Percentiles rank a stretch among this genome's conserved stretches.
These are phyloP conservation scores for Crithidia thermophila DNA, from an alignment of 208 protist genomes.

Conservation along the genomic window DNA sequence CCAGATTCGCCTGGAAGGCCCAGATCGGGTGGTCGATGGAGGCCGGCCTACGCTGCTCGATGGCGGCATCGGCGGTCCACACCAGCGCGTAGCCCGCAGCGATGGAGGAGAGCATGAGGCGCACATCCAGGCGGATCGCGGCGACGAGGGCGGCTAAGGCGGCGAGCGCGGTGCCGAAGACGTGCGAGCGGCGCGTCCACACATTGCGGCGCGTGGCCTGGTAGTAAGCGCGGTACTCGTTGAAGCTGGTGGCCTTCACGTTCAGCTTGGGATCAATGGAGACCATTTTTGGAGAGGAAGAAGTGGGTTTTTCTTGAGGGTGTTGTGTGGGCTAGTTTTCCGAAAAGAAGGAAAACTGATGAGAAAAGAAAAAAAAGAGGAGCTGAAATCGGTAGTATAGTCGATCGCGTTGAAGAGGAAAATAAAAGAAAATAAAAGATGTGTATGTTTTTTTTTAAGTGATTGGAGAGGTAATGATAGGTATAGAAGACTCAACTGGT, in stretches of 20 bases:
- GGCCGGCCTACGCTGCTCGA: slow-evolving; percentile 42
- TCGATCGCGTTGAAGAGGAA: not conserved
- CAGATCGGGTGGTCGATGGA: slow-evolving; percentile 54
- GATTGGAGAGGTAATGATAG: too few relatives aligned
- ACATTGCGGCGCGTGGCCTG: slow-evolving; percentile 40
- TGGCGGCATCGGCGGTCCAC: slow-evolving; percentile 42
- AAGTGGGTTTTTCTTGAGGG: not conserved
- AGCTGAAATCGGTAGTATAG: not conserved
- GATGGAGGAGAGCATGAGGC: slow-evolving; percentile 16
- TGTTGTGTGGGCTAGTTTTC: not conserved
- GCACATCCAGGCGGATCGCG: slow-evolving; percentile 19
- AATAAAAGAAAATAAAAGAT: slow-evolving; percentile 1
- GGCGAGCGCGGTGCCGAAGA: slow-evolving; percentile 45
- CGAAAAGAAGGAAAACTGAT: not conserved
- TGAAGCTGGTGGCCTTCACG: slow-evolving; percentile 38
- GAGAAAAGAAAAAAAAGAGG: not conserved
- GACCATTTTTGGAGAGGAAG: slow-evolving; percentile 36
- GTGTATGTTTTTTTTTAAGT: not conserved
- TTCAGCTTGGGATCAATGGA: slow-evolving; percentile 41
- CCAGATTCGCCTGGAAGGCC: slow-evolving; percentile 49
- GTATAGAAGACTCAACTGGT: too few relatives aligned
- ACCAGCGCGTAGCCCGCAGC: slow-evolving; percentile 34
- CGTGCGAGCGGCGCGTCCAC: slow-evolving; percentile 46
- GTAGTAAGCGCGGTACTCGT: slow-evolving; percentile 67
- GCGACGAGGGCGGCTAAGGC: slow-evolving; percentile 28